Evolutionary conservation across 1,139 yeast species (phyloP).

Genomic region (Taphrina pruni): DNA sequence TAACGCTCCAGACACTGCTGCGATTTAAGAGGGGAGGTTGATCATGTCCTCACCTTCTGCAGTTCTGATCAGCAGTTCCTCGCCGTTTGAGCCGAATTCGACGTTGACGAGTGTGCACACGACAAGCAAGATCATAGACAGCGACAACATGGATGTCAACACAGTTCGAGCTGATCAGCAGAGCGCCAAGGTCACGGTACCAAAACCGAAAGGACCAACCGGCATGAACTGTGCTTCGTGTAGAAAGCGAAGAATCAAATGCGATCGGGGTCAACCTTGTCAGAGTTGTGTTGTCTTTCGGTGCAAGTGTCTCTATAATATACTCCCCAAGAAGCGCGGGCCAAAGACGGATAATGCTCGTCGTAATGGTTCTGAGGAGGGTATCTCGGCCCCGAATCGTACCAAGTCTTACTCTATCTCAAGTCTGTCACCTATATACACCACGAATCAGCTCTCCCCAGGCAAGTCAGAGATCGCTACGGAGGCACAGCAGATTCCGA

Average conservation of each 20-base stretch:
- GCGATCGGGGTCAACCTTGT: conserved; percentile 15
- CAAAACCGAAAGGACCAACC: conserved; percentile 13
- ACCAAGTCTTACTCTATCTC: not conserved
- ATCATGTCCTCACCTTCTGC: not conserved
- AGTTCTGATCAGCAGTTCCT: not conserved
- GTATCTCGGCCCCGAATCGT: not conserved
- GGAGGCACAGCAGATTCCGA: not conserved
- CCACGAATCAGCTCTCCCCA: not conserved
- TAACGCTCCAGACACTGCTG: too few species aligned
- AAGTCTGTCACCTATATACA: not conserved
- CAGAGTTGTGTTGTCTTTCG: conserved; percentile 17
- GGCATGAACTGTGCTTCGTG: conserved; percentile 16
- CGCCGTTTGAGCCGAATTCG: not conserved
- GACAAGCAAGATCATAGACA: not conserved
- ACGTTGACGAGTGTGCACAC: not conserved
- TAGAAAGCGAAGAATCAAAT: conserved; percentile 8
- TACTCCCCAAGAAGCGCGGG: conserved; percentile 4
- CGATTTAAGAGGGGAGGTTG: not conserved
- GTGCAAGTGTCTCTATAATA: conserved; percentile 10
- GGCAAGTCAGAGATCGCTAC: not conserved
- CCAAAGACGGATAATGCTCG: conserved; percentile 10
- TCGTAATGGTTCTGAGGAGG: not conserved
- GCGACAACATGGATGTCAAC: not conserved
- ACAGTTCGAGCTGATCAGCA: not conserved
- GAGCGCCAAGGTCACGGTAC: not conserved